Percentiles rank a stretch among this genome's conserved stretches.
Conservation (phyloP, 768 basidiomycete species). For the Suillus brevipes region DNA sequence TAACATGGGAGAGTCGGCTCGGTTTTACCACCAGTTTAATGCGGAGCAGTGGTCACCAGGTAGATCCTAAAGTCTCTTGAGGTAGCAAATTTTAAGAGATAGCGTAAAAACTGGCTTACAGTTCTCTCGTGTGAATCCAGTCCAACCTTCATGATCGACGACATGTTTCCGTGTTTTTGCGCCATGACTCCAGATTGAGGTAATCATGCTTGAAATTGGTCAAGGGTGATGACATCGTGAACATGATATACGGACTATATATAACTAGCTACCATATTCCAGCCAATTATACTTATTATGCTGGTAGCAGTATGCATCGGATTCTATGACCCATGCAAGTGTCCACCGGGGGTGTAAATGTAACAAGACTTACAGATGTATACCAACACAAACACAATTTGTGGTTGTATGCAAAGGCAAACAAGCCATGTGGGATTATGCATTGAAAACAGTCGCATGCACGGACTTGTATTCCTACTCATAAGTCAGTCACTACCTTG, state of each 20-base stretch:
- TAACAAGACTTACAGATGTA: neutral
- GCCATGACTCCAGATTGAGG: neutral
- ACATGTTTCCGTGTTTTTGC: neutral
- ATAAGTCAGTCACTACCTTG: neutral
- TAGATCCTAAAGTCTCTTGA: too few relatives aligned
- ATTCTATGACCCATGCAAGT: neutral
- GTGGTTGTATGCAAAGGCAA: neutral
- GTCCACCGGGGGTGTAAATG: neutral
- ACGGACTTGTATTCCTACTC: too few relatives aligned
- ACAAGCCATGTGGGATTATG: too few relatives aligned
- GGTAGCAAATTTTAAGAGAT: too few relatives aligned
- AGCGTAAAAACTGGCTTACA: neutral
- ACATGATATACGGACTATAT: neutral
- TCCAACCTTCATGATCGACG: neutral
- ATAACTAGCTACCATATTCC: neutral
- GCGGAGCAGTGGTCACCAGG: too few relatives aligned
- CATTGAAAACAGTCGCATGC: too few relatives aligned
- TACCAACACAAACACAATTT: neutral
- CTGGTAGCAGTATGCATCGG: neutral
- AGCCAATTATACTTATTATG: neutral
- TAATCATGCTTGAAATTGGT: neutral
- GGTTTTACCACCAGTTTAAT: too few relatives aligned
- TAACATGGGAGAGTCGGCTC: too few relatives aligned
- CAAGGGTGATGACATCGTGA: neutral
- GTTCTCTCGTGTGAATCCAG: neutral